Conservation (phyloP, 768 basidiomycete genomes). For the Hypsizygus marmoreus region DNA sequence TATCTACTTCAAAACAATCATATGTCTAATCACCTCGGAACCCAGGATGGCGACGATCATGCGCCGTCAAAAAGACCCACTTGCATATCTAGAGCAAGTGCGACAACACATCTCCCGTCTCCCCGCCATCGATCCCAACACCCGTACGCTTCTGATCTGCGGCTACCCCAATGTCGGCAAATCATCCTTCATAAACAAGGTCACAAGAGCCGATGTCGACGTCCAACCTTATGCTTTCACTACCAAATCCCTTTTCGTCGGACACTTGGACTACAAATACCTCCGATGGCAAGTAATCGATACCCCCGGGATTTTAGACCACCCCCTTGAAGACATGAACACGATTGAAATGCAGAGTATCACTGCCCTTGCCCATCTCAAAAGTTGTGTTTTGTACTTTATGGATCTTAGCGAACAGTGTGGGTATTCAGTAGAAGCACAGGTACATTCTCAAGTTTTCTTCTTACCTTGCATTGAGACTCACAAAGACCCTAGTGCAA, state of each 20-base stretch:
- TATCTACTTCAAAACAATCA: neutral
- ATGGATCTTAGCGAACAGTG: constrained; percentile 99
- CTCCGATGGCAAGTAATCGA: constrained; percentile 99
- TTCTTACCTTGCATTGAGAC: neutral
- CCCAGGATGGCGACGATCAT: constrained; percentile 96
- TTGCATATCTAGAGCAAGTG: constrained; percentile 98
- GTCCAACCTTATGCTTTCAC: constrained; percentile 99
- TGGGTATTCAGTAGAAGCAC: constrained; percentile 95
- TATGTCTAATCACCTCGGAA: constrained; percentile 4
- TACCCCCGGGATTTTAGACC: constrained; percentile 97
- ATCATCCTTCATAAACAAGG: constrained; percentile 99
- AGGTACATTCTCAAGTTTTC: constrained; percentile 50
- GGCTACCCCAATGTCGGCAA: constrained; percentile 99
- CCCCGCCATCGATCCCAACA: constrained; percentile 97
- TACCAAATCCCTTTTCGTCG: constrained; percentile 97
- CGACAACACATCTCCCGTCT: constrained; percentile 99
- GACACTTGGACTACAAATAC: constrained; percentile 99
- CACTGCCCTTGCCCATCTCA: constrained; percentile 94
- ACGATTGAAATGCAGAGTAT: constrained; percentile 99
- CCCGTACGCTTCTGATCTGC: constrained; percentile 95
- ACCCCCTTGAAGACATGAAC: constrained; percentile 99
- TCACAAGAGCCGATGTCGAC: constrained; percentile 98
- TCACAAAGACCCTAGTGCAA: constrained; percentile 65
- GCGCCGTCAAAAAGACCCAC: constrained; percentile 96
- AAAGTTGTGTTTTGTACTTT: constrained; percentile 94